Base-by-base conservation (phyloP, 805 yeast genomes). In the Kluyveromyces dobzhanskii region DNA sequence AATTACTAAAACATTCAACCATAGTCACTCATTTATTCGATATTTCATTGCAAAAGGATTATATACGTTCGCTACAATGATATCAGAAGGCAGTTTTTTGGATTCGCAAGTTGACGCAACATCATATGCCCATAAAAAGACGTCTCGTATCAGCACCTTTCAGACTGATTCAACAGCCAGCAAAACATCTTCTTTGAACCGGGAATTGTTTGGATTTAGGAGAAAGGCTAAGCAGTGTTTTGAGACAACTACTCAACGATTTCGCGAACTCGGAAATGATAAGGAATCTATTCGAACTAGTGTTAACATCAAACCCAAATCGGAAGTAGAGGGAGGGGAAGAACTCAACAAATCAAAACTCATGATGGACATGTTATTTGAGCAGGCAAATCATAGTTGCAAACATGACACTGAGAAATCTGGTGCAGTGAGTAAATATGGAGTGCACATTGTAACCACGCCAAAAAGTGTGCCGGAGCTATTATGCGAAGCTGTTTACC, bases 131-230 rank as follows among this genome's bases (percentile, higher is more conserved):
- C 12, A 19, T 4, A 38, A 25, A 17, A 38, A 32, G 21, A 24
- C n/a, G 12, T 37, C 30, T 6, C 23, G 19, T 17, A 25, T 25
- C 18, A 17, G 37, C 14, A 25, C 29, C 4, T 24, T 26, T 13
- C n/a, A 14, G n/a, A 24, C 23, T 13, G 24, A 32, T 17, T 32
- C 37, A 21, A 24, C 37, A 6, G 16, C 29, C 14, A 34, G 29
- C 29, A 34, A 24, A 24, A 24, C n/a, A 12, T 34, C 37, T 3
- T 25, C 30, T n/a, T 24, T 26, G 14, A 24, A 39, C 9, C 44
- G 44, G 23, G 56, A 53, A 16, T 21, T 53, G 8, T 47, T 56
- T 39, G 61, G 62, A 1, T 50, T 57, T 32, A 47, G 61, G 35
- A 45, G 51, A 37, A 42, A 56, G 34, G 59, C 61, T 1, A 50